Conservation (phyloP, 225 moss, liverwort and hornwort species). For the Takakia lepidozioides region DNA sequence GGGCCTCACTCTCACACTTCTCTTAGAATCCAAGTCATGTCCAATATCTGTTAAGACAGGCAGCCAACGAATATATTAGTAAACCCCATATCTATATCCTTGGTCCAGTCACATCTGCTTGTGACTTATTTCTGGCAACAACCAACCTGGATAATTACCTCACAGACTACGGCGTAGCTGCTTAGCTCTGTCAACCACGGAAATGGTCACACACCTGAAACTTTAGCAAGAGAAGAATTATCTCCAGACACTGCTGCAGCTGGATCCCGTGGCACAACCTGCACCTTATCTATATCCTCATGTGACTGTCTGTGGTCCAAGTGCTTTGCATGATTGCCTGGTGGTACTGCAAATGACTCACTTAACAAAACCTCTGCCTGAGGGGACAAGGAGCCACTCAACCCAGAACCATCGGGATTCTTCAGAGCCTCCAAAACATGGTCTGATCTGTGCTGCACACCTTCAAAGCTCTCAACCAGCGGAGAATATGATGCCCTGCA, state of each 20-base stretch:
- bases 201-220: conserved; percentile 20
- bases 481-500: conserved; percentile 46
- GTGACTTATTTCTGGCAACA: background rate
- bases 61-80: background rate
- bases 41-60: conserved; percentile 22
- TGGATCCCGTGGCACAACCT: conserved; percentile 27
- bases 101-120: background rate
- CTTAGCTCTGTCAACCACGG: background rate
- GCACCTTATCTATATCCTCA: conserved; percentile 5
- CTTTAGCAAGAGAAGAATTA: conserved; percentile 22
- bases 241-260: conserved; percentile 30
- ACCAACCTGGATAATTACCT: no score
- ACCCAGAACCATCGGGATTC: conserved; percentile 4
- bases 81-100: background rate
- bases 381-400: conserved; percentile 15
- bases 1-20: conserved; percentile 46
- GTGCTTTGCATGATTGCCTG: background rate
- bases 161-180: background rate
- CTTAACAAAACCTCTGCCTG: background rate
- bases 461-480: conserved; percentile 41
- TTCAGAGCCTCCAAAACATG: background rate
- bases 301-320: background rate
- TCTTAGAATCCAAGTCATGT: conserved; percentile 26
- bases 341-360: background rate
- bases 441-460: background rate